Base-by-base conservation (phyloP, 345 rosid species). In the Acer campestre region DNA sequence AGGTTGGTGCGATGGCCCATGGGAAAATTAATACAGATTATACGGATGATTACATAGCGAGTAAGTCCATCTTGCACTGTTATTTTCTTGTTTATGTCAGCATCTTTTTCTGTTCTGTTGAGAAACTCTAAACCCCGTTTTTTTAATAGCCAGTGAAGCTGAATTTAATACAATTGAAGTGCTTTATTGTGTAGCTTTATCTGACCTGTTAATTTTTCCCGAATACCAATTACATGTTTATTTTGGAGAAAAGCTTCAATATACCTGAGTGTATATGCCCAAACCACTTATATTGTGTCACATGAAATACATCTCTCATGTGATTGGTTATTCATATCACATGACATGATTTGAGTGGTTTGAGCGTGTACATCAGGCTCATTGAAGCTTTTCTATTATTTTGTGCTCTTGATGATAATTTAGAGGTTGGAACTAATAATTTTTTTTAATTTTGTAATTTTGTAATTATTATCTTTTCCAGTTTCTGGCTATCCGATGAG, bases 1-100 rank as follows among this genome's bases (percentile, higher is more conserved):
- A 92, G 97, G 88, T 92, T 76, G 97, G 99, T 72, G 94, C 98
- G 4, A 92, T 95, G 99, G 88, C 98, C 16, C 98, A 95, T 35
- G 98, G 98, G 61, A 93, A 89, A 77, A 87, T 93, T 51, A 82
- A 86, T 1, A 77, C 81, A 0, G 91, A 91, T 16, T 91, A 93
- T 59, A 81, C 86, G 0, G 94, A 93, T 27, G 94, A 93, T 79
- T 82, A 82, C 71, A 83, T 93, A 65, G 84, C 97, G 7, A 82
- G 97, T 93, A 82, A 84, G 89, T 67, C 49, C 10, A 51, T 35
- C 38, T 35, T 35, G 38, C 38, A 35, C 0, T 35, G 38, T 35
- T 35, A 3, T 35, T 35, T 42, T 8, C 46, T 42, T 42, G 46
- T 42, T 42, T 42, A 42, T 0, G 7, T 42, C 46, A 42, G 46